A percentile compares a stretch with the other conserved stretches of the same genome.
phyloP scores from a whole-genome alignment of 2,329 filamentous ascomycete genomes.

The Neofusicoccum sp. region DNA sequence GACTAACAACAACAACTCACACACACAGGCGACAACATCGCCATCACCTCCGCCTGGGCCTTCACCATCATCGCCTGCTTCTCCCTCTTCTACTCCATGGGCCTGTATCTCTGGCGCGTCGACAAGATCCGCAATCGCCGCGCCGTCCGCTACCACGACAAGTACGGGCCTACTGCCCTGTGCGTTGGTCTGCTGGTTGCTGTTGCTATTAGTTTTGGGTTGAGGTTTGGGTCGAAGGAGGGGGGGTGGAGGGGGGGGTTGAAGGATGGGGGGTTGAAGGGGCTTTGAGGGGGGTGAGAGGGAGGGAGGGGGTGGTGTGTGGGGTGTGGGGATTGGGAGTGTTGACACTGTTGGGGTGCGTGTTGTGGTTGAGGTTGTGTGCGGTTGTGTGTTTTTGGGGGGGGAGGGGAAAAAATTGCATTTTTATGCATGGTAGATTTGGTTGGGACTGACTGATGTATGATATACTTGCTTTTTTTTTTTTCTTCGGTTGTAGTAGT shows the following conservation, averaged over 20 bases:
- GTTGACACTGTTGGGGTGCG: background rate
- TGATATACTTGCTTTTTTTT: too few species aligned
- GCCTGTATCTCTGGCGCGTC: slow-evolving; percentile 85
- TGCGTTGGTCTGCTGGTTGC: slow-evolving; percentile 72
- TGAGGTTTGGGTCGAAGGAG: slow-evolving; percentile 62
- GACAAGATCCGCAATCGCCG: slow-evolving; percentile 77
- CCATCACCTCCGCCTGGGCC: slow-evolving; percentile 55
- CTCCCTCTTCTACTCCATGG: slow-evolving; percentile 78
- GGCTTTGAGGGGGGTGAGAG: background rate
- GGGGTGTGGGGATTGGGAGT: background rate
- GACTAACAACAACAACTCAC: background rate
- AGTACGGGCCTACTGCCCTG: slow-evolving; percentile 75
- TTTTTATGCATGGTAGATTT: too few species aligned
- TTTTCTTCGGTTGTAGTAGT: too few species aligned
- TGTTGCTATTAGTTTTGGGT: slow-evolving; percentile 75
- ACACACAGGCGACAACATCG: slow-evolving; percentile 28
- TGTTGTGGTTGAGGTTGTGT: too few species aligned
- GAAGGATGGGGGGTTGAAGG: slow-evolving; percentile 31
- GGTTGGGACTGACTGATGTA: too few species aligned
- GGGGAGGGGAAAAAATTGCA: too few species aligned
- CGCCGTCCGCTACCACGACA: slow-evolving; percentile 90
- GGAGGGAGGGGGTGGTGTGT: background rate
- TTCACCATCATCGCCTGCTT: slow-evolving; percentile 81
- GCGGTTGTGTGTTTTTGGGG: too few species aligned
- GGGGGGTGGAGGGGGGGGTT: slow-evolving; percentile 44